These are phyloP conservation scores for Cicer judaicum DNA, from an alignment of 306 rosid genomes.

Conservation along the genomic window DNA sequence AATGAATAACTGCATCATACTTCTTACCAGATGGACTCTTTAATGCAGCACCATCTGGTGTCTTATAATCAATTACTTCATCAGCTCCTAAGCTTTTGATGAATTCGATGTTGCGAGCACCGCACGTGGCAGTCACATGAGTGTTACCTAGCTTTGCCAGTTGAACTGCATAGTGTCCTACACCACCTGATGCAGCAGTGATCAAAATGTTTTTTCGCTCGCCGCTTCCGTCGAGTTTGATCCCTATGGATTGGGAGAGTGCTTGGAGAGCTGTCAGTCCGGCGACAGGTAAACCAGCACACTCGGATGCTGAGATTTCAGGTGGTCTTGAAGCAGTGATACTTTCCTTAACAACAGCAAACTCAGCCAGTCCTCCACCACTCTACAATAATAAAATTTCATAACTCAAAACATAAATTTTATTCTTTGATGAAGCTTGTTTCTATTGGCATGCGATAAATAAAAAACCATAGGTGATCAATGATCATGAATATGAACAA, in stretches of 20 bases:
- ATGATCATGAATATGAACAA: background rate
- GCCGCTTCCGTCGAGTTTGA: conserved; percentile 64
- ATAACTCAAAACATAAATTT: background rate
- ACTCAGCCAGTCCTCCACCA: conserved; percentile 86
- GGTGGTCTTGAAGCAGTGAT: conserved; percentile 58
- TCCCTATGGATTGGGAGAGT: conserved; percentile 55
- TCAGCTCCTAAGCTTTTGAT: conserved; percentile 79
- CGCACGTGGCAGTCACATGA: conserved; percentile 83
- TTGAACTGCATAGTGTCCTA: conserved; percentile 84
- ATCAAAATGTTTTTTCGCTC: conserved; percentile 58
- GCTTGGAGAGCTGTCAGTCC: conserved; percentile 72
- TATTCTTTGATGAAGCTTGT: conserved; percentile 4
- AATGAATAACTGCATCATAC: conserved; percentile 73
- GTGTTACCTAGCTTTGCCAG: conserved; percentile 83
- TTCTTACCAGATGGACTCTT: conserved; percentile 74
- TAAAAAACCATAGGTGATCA: background rate
- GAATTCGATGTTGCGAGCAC: conserved; percentile 73
- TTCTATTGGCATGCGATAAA: conserved; percentile 8
- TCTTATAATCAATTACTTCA: conserved; percentile 79
- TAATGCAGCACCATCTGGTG: conserved; percentile 71
- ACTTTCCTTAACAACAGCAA: conserved; percentile 56
- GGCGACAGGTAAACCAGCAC: conserved; percentile 69
- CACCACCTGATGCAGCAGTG: conserved; percentile 93
- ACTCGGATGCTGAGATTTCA: conserved; percentile 60
- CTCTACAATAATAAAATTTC: conserved; percentile 46